A percentile compares a stretch with the other conserved stretches of the same genome.
These are phyloP conservation scores for Gaultheria prostrata DNA, from an alignment of 148 eudicot species.

Conservation along the genomic window DNA sequence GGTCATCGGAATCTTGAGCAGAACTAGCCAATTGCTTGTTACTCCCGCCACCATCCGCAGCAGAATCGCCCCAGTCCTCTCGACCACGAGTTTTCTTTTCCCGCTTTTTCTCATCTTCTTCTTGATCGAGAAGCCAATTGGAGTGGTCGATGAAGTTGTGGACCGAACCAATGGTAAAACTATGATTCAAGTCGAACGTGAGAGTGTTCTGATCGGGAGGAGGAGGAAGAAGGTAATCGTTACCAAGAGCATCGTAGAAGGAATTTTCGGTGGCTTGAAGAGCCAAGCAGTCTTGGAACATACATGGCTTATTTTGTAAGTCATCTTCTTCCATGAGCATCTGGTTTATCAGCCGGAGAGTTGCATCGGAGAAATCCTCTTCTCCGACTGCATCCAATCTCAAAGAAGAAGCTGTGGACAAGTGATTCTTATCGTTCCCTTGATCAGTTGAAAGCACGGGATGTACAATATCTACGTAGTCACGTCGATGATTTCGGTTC, in stretches of 20 bases:
- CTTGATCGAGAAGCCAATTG: conserved; percentile 17
- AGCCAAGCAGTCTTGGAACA: conserved; percentile 41
- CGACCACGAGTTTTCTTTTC: conserved; percentile 40
- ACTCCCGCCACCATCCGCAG: conserved; percentile 25
- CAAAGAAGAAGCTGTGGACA: background rate
- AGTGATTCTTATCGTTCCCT: no score
- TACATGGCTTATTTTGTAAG: conserved; percentile 36
- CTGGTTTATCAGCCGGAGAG: conserved; percentile 43
- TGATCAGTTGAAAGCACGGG: conserved; percentile 1
- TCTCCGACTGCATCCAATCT: conserved; percentile 19
- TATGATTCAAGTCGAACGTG: background rate
- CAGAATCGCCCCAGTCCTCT: conserved; percentile 31
- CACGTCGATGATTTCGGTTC: conserved; percentile 18
- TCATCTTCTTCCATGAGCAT: conserved; percentile 65
- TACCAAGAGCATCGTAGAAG: conserved; percentile 46
- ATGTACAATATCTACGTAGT: conserved; percentile 9
- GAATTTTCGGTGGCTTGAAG: conserved; percentile 70
- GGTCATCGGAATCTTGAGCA: conserved; percentile 32
- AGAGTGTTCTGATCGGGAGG: background rate
- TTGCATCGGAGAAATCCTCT: conserved; percentile 43
- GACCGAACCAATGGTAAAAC: conserved; percentile 10
- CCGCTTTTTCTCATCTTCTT: conserved; percentile 15
- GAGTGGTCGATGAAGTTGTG: background rate
- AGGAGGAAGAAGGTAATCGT: conserved; percentile 24
- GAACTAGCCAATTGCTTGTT: conserved; percentile 42